Conservation (phyloP, 805 yeast species). For the Wickerhamiella hasegawae region DNA sequence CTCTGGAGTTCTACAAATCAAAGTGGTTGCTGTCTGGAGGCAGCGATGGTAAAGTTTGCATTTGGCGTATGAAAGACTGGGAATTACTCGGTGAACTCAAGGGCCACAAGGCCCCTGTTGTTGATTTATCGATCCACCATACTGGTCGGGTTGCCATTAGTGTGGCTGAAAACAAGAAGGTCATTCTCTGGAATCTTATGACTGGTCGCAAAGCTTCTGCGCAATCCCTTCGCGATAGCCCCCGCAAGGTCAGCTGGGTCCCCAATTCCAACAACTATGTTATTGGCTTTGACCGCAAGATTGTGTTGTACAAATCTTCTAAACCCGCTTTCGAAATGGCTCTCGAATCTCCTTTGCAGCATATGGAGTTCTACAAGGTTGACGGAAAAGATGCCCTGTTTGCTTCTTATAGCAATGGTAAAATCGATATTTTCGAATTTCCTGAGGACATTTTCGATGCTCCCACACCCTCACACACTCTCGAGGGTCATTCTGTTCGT, state of each 20-base stretch:
- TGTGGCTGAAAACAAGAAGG: slow-evolving; percentile 70
- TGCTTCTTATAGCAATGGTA: slow-evolving; percentile 58
- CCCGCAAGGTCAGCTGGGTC: slow-evolving; percentile 35
- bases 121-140: slow-evolving; percentile 80
- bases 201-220: slow-evolving; percentile 86
- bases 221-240: slow-evolving; percentile 29
- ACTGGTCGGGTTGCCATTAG: slow-evolving; percentile 80
- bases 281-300: slow-evolving; percentile 53
- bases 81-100: slow-evolving; percentile 75
- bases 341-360: slow-evolving; percentile 42
- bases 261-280: slow-evolving; percentile 51
- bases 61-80: slow-evolving; percentile 98
- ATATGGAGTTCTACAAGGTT: slow-evolving; percentile 35
- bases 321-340: slow-evolving; percentile 39
- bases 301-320: slow-evolving; percentile 49
- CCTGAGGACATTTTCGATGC: slow-evolving; percentile 16
- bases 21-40: slow-evolving; percentile 87
- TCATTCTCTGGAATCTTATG: slow-evolving; percentile 91
- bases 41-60: slow-evolving; percentile 74
- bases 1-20: slow-evolving; percentile 38
- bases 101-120: slow-evolving; percentile 74
- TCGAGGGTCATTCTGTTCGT: slow-evolving; percentile 73
- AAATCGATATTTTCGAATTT: slow-evolving; percentile 34
- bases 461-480: slow-evolving; percentile 28
- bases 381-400: slow-evolving; percentile 40